phyloP scores from a whole-genome alignment of 176 grass and related monocot genomes.

The Dendrocalamus sinicus region DNA sequence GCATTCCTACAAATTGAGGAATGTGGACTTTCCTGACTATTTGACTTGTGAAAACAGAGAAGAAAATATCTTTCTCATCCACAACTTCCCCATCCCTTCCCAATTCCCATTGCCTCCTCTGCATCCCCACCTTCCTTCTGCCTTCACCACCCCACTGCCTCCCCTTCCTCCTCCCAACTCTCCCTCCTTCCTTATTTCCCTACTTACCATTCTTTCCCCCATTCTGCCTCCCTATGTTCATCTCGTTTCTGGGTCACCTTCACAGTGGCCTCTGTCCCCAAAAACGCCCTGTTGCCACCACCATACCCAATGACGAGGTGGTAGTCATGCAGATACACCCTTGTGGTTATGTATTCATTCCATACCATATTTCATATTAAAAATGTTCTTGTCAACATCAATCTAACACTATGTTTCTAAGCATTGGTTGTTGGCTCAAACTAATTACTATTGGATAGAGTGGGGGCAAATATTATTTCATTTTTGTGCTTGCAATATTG shows the following conservation, averaged over 20 bases:
- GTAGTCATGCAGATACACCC: not conserved
- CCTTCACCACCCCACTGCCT: not conserved
- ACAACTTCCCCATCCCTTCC: not conserved
- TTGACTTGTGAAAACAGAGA: not conserved
- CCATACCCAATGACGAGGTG: not conserved
- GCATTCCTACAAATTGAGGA: conserved; percentile 10
- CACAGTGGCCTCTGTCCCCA: not conserved
- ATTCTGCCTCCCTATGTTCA: not conserved
- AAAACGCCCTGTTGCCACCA: not conserved
- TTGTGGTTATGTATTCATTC: conserved; percentile 11
- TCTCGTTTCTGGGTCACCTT: not conserved
- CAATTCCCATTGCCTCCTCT: not conserved
- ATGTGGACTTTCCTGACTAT: conserved; percentile 9
- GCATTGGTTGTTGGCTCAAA: conserved; percentile 3
- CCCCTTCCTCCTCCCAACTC: not conserved
- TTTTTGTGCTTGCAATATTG: conserved; percentile 3
- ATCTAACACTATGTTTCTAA: not conserved
- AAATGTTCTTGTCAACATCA: not conserved
- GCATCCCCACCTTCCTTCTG: not conserved
- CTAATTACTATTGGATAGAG: not conserved
- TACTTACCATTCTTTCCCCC: not conserved
- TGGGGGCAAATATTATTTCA: conserved; percentile 9
- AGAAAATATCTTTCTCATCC: not conserved
- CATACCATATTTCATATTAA: not conserved
- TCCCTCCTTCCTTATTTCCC: conserved; percentile 2